These are phyloP conservation scores for Populus trichocarpa DNA, from an alignment of 441 rosid species.

Conservation along the genomic window DNA sequence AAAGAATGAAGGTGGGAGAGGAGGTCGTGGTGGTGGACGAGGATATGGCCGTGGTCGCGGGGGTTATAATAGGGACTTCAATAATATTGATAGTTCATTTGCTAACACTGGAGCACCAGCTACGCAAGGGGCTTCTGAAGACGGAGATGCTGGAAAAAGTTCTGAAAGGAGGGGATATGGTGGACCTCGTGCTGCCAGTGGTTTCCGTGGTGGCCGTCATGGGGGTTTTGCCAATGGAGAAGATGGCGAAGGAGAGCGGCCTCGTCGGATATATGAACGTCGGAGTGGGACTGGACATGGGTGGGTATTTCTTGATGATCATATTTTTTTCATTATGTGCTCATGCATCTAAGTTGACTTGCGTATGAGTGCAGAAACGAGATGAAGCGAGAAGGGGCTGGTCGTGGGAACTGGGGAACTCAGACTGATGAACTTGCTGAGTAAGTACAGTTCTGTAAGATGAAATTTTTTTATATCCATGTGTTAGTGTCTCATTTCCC, in stretches of 20 bases:
- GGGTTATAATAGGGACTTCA: constrained; percentile 42
- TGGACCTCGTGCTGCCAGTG: constrained; percentile 47
- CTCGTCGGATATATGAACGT: constrained; percentile 59
- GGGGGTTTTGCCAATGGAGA: constrained; percentile 59
- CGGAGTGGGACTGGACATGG: constrained; percentile 83
- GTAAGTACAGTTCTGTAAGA: constrained; percentile 38
- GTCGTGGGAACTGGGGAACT: constrained; percentile 87
- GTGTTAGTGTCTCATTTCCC: neutral
- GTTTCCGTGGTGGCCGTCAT: constrained; percentile 60
- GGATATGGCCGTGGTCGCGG: constrained; percentile 62
- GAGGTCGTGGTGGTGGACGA: constrained; percentile 52
- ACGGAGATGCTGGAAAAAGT: constrained; percentile 50
- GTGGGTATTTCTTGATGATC: constrained; percentile 30
- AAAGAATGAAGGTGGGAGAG: constrained; percentile 46
- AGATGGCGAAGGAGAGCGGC: constrained; percentile 52
- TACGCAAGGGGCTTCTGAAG: constrained; percentile 49
- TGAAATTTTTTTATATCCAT: neutral
- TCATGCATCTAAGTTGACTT: neutral
- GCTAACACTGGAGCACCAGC: constrained; percentile 22
- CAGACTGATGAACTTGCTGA: constrained; percentile 58
- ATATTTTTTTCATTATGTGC: neutral
- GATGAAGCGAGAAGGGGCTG: constrained; percentile 76
- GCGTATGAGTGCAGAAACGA: constrained; percentile 43
- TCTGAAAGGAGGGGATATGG: constrained; percentile 58
- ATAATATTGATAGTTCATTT: constrained; percentile 16